Conservation (phyloP, 257 asterid species). For the Solanum pimpinellifolium region DNA sequence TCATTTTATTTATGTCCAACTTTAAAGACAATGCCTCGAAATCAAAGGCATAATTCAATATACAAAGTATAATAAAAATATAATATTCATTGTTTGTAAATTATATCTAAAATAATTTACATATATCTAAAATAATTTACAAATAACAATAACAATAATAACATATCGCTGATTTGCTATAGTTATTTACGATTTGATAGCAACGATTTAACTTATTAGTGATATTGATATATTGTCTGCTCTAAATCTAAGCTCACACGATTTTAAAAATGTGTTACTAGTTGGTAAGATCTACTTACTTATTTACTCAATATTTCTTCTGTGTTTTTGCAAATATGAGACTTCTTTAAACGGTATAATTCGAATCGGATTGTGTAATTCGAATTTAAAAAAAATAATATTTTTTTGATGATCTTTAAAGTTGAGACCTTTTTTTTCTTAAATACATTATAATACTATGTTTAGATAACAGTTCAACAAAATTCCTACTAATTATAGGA, state of each 20-base stretch:
- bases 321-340: too few relatives aligned
- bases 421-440: too few relatives aligned
- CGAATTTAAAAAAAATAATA: neutral
- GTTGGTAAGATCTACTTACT: too few relatives aligned
- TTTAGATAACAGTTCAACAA: neutral
- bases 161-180: neutral
- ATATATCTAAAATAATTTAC: too few relatives aligned
- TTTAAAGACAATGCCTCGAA: neutral
- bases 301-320: too few relatives aligned
- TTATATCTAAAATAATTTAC: neutral
- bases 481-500: neutral
- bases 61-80: neutral
- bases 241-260: rapidly evolving
- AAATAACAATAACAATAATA: neutral
- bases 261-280: too few relatives aligned
- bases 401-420: too few relatives aligned
- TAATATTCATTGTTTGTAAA: neutral
- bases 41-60: neutral
- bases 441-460: neutral
- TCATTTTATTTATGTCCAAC: neutral
- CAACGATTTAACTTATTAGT: too few relatives aligned
- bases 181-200: neutral
- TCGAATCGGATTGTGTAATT: neutral
- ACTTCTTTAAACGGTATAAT: too few relatives aligned
- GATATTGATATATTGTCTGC: neutral